A percentile compares a stretch with the other conserved stretches of the same genome.
Conservation (phyloP, 768 basidiomycete species). For the Amylocystis lapponica region DNA sequence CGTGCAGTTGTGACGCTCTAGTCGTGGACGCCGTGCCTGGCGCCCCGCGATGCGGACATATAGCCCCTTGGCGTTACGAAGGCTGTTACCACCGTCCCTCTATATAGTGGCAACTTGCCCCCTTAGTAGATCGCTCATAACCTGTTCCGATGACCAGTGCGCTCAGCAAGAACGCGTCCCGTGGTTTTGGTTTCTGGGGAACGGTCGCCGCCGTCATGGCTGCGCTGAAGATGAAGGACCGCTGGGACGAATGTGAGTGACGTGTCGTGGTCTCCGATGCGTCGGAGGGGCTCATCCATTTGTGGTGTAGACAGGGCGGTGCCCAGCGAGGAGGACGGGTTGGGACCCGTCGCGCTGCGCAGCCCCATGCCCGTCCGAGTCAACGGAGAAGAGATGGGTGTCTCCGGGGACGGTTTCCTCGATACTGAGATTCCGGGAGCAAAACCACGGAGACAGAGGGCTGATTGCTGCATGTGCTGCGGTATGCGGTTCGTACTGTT, state of each 20-base stretch:
- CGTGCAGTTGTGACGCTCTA: too few species aligned
- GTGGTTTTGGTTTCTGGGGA: slow-evolving; percentile 29
- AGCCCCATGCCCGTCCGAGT: slow-evolving; percentile 18
- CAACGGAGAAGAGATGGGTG: slow-evolving; percentile 5
- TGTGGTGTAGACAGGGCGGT: slow-evolving; percentile 35
- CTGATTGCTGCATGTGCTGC: slow-evolving; percentile 46
- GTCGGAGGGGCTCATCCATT: neutral
- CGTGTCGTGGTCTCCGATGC: neutral
- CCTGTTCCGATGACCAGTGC: too few species aligned
- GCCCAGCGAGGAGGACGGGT: slow-evolving; percentile 34
- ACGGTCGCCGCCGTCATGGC: slow-evolving; percentile 40
- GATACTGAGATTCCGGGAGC: slow-evolving; percentile 20
- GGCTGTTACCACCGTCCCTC: too few species aligned
- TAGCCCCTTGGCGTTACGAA: too few species aligned
- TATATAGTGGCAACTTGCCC: too few species aligned
- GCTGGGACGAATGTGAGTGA: slow-evolving; percentile 40
- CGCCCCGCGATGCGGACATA: too few species aligned
- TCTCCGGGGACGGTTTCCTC: slow-evolving; percentile 12
- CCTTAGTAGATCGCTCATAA: too few species aligned
- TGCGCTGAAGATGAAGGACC: slow-evolving; percentile 42
- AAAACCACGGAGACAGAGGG: slow-evolving; percentile 26
- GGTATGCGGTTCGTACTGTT: slow-evolving; percentile 36
- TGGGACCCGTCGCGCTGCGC: slow-evolving; percentile 20
- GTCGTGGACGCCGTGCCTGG: too few species aligned
- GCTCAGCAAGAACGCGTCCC: neutral